Base-by-base conservation (phyloP, 768 basidiomycete genomes). In the Termitomyces titanicus region DNA sequence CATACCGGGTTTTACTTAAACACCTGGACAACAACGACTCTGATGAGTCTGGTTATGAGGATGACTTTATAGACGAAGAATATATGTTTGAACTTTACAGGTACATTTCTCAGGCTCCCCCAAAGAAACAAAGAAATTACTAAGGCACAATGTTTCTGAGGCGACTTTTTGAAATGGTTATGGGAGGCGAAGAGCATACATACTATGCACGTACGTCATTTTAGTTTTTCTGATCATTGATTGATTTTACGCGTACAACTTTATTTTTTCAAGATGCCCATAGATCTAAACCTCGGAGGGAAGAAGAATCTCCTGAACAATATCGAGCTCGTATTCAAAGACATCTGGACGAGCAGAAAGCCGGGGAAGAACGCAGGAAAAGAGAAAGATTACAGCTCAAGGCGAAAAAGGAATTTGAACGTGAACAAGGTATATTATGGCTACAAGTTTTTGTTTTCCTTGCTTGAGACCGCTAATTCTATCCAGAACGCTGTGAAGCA, bases 1-100 rank as follows among this genome's bases (percentile, higher is more conserved):
- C 89, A 5, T 92, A 89, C 70, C 76, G 79, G 44, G 65, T 79
- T 29, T 74, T 91, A 25, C 67, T 81, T 52, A 80, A 79, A 57
- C 78, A 87, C 61, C 67, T 85, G 22, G 70, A 73, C 11, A 66
- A 72, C 22, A 68, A 75, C 15, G 67, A 70, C 7, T 66, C 70
- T 33, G 61, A 72, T 24, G 70, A 69, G 10, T 48, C 47, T 18
- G 63, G 70, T 29, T 66, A 69, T 24, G 63, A 66, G 25, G 69
- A 72, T 47, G 72, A 77, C n/a, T 69, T 77, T 34, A 72, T 70
- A 10, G 61, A 66, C 17, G 69, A 69, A 34, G 60, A 64, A 35
- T 70, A 66, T 43, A 52, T 56, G 38, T 62, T 64, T 37, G 60
- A 49, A 34, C 3, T 71, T 35, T 84, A 79, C 66, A 73, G 71